Evolutionary conservation across 208 protist species (phyloP).

Genomic region (Blastocrithidia nonstop): DNA sequence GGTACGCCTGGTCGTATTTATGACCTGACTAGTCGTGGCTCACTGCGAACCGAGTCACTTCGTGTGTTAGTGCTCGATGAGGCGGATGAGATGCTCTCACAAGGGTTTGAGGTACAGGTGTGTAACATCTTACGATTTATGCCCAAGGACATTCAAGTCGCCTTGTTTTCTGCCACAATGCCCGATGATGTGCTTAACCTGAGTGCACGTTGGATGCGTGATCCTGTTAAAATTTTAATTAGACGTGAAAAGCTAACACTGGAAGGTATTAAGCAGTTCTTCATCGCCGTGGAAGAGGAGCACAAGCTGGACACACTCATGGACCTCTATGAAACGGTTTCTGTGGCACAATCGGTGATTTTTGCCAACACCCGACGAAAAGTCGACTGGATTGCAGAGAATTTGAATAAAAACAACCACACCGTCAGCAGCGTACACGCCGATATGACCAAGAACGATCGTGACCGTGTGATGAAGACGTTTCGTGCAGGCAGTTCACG

Average conservation of each 20-base stretch:
- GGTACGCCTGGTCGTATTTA: slow-evolving; percentile 97
- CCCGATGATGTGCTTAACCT: slow-evolving; percentile 97
- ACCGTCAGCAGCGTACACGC: slow-evolving; percentile 95
- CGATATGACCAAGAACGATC: slow-evolving; percentile 95
- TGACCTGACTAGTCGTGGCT: slow-evolving; percentile 92
- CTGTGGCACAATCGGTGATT: slow-evolving; percentile 93
- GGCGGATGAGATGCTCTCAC: slow-evolving; percentile 98
- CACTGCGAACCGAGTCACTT: slow-evolving; percentile 72
- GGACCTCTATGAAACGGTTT: slow-evolving; percentile 87
- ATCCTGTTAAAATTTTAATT: slow-evolving; percentile 98
- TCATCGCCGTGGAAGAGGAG: slow-evolving; percentile 92
- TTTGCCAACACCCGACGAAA: slow-evolving; percentile 98
- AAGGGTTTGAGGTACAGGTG: slow-evolving; percentile 97
- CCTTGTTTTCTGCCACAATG: slow-evolving; percentile 98
- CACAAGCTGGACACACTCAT: slow-evolving; percentile 98
- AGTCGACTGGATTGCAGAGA: slow-evolving; percentile 93
- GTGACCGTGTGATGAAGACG: slow-evolving; percentile 96
- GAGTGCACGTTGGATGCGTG: slow-evolving; percentile 97
- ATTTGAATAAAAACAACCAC: slow-evolving; percentile 83
- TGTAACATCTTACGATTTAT: slow-evolving; percentile 97
- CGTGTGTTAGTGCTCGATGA: slow-evolving; percentile 98
- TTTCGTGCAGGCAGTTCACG: slow-evolving; percentile 93
- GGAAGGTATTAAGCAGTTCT: slow-evolving; percentile 99
- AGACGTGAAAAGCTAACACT: slow-evolving; percentile 98
- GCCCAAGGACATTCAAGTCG: slow-evolving; percentile 93